Evolutionary conservation across 495 filamentous ascomycete species (phyloP).

Genomic region (Achaetomiella virescens): DNA sequence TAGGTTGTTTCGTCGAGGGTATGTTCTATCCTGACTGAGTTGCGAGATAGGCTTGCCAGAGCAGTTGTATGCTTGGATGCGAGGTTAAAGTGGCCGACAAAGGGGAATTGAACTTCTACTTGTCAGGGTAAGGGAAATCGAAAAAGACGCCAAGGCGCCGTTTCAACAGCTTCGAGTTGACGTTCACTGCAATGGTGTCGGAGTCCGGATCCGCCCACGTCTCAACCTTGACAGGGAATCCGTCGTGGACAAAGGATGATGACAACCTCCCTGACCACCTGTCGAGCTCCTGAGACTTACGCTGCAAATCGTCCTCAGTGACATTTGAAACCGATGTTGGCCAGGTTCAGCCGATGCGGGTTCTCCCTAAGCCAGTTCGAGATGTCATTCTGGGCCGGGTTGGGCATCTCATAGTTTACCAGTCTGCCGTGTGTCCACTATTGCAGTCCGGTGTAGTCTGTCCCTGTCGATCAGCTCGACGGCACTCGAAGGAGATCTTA

Average conservation of each 20-base stretch:
- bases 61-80: conserved; percentile 39
- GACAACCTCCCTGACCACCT: conserved; percentile 43
- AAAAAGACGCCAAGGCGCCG: conserved; percentile 42
- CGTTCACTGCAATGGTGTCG: conserved; percentile 40
- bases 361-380: conserved; percentile 51
- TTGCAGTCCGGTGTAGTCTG: conserved; percentile 41
- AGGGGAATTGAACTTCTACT: conserved; percentile 44
- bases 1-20: conserved; percentile 41
- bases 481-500: conserved; percentile 6
- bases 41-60: conserved; percentile 18
- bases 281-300: conserved; percentile 43
- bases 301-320: conserved; percentile 33
- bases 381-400: conserved; percentile 44
- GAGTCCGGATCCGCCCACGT: conserved; percentile 43
- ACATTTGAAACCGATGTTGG: conserved; percentile 42
- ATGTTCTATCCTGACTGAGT: conserved; percentile 40
- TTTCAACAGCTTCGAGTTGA: conserved; percentile 36
- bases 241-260: conserved; percentile 42
- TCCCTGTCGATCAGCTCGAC: neutral
- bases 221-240: conserved; percentile 33
- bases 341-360: conserved; percentile 47
- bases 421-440: conserved; percentile 52
- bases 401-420: conserved; percentile 48
- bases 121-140: conserved; percentile 45
- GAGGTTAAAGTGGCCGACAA: conserved; percentile 44